Conservation (phyloP, 2,329 filamentous ascomycete species). For the Cladosporium colombiae region DNA sequence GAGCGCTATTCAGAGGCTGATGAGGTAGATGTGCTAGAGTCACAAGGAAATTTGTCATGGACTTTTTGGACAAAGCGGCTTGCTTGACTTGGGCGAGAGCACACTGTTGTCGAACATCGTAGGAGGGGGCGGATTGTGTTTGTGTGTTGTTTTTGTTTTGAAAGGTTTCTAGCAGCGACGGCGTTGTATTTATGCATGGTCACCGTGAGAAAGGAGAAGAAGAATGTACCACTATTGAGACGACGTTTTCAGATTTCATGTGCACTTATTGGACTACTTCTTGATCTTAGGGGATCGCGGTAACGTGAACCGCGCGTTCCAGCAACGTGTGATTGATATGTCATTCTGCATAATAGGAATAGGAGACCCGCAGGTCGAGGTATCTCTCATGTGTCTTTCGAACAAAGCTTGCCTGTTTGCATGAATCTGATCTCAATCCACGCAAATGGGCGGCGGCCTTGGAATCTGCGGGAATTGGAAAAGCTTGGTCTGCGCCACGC, state of each 20-base stretch:
- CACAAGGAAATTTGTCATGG: background rate
- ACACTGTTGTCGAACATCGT: background rate
- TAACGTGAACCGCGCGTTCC: background rate
- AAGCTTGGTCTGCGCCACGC: background rate
- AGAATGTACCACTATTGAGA: constrained; percentile 17
- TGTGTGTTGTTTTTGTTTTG: constrained; percentile 1
- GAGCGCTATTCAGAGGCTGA: constrained; percentile 17
- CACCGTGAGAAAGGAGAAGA: background rate
- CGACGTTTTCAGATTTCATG: background rate
- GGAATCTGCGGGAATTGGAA: background rate
- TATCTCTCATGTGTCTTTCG: background rate
- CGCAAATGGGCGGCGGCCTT: background rate
- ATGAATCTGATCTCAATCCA: background rate
- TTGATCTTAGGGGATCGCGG: background rate
- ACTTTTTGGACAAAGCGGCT: constrained; percentile 1
- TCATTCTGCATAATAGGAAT: background rate
- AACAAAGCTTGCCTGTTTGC: background rate
- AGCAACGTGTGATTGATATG: background rate
- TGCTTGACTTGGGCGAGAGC: background rate
- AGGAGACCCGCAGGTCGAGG: background rate
- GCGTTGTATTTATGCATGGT: constrained; percentile 20
- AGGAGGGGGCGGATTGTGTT: background rate
- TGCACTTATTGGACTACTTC: background rate
- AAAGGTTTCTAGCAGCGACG: constrained; percentile 14
- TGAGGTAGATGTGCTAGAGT: constrained; percentile 5